Conservation (phyloP, 441 rosid species). For the Euphorbia celastroides region DNA sequence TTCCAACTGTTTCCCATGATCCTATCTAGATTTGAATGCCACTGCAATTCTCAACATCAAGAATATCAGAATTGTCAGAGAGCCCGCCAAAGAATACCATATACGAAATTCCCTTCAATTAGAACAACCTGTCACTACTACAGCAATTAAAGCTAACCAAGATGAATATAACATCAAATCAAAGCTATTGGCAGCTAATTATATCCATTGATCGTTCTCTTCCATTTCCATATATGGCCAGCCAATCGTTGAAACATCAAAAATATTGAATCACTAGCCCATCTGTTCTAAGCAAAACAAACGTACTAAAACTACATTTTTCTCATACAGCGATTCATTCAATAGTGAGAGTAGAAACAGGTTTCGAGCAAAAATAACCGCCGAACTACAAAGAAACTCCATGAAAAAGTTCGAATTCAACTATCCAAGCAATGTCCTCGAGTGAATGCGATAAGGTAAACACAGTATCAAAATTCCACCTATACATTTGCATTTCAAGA, state of each 20-base stretch:
- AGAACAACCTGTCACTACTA: neutral
- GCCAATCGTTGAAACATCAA: neutral
- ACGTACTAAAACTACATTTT: neutral
- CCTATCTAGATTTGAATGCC: slow-evolving; percentile 89
- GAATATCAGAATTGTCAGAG: neutral
- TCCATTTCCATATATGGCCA: neutral
- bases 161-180: too few relatives aligned
- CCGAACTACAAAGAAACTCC: neutral
- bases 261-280: neutral
- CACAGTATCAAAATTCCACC: neutral
- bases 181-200: neutral
- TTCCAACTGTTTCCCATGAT: slow-evolving; percentile 75
- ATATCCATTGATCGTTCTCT: neutral
- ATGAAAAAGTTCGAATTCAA: neutral
- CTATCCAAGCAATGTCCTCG: neutral
- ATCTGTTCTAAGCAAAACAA: neutral
- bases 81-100: neutral
- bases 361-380: neutral
- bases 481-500: too few relatives aligned
- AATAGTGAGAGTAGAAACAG: neutral
- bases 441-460: neutral
- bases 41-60: slow-evolving; percentile 34
- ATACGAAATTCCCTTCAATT: neutral
- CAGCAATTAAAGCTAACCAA: neutral
- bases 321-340: neutral